These are phyloP conservation scores for Canavalia gladiata DNA, from an alignment of 306 rosid genomes.

Conservation along the genomic window DNA sequence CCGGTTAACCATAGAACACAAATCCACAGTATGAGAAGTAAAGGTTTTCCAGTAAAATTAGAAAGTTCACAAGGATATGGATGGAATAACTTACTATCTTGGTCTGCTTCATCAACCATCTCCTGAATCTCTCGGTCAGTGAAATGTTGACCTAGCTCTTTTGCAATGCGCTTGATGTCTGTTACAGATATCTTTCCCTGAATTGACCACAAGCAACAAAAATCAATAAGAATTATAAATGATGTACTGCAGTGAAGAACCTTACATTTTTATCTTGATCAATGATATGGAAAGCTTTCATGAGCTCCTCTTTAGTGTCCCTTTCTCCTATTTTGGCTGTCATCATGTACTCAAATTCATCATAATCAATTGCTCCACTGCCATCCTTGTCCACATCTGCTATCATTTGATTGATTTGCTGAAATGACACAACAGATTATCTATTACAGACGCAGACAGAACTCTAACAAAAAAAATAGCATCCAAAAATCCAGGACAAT, in stretches of 20 bases:
- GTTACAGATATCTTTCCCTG: constrained; percentile 87
- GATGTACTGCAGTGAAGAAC: constrained; percentile 13
- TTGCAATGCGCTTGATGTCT: constrained; percentile 81
- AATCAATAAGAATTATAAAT: constrained; percentile 13
- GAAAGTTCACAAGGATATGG: constrained; percentile 34
- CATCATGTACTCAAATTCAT: constrained; percentile 95
- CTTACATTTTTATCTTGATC: constrained; percentile 84
- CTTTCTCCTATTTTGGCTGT: constrained; percentile 98
- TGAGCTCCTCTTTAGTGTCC: constrained; percentile 92
- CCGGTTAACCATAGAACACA: constrained; percentile 11
- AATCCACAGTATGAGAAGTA: neutral
- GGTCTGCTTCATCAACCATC: constrained; percentile 86
- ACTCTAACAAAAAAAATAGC: constrained; percentile 23
- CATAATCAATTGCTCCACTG: constrained; percentile 95
- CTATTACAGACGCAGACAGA: constrained; percentile 51
- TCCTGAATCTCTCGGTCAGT: constrained; percentile 72
- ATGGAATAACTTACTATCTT: constrained; percentile 65
- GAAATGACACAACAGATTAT: constrained; percentile 50
- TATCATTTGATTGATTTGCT: constrained; percentile 95
- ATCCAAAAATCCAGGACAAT: constrained; percentile 27
- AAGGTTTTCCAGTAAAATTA: constrained; percentile 7
- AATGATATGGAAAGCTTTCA: constrained; percentile 88
- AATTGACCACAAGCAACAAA: constrained; percentile 41
- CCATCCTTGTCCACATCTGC: constrained; percentile 99
- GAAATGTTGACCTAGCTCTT: constrained; percentile 75